Percentiles rank a stretch among this genome's conserved stretches.
These are phyloP conservation scores for Xylaria scruposa DNA, from an alignment of 495 filamentous ascomycete genomes.

Conservation along the genomic window DNA sequence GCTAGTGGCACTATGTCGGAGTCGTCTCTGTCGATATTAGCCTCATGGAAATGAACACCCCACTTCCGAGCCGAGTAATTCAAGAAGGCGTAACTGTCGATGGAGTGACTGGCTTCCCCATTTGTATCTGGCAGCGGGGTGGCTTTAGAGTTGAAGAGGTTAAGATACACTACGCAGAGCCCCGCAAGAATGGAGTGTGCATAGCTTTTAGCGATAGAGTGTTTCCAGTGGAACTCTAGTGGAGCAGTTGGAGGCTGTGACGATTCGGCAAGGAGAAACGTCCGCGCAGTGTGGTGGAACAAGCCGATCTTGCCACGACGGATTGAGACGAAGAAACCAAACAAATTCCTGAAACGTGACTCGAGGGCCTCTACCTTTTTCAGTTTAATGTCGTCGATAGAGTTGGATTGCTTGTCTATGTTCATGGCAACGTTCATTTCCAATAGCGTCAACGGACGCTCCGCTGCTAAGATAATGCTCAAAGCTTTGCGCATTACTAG, in stretches of 20 bases:
- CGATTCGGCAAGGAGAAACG: slow-evolving; percentile 38
- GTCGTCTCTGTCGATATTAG: not conserved
- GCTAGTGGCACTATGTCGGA: not conserved
- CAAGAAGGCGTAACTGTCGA: not conserved
- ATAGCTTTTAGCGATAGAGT: not conserved
- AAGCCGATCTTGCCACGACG: slow-evolving; percentile 44
- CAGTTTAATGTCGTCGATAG: not conserved
- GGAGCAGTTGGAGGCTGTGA: not conserved
- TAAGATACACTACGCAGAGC: not conserved
- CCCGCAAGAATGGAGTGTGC: not conserved
- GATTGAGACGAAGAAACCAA: slow-evolving; percentile 49
- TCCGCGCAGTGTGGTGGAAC: slow-evolving; percentile 51
- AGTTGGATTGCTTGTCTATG: not conserved
- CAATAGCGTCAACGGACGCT: slow-evolving; percentile 44
- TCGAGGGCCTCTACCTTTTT: slow-evolving; percentile 33
- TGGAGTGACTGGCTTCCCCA: too few species aligned
- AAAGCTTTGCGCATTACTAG: slow-evolving; percentile 41
- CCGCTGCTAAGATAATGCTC: slow-evolving; percentile 48
- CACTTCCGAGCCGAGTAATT: not conserved
- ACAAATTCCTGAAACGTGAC: slow-evolving; percentile 37
- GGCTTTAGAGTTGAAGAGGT: not conserved
- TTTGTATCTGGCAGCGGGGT: too few species aligned
- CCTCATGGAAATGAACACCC: not conserved
- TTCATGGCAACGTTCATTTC: slow-evolving; percentile 47
- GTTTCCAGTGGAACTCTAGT: not conserved